Percentiles rank a stretch among this genome's conserved stretches.
phyloP scores from a whole-genome alignment of 441 rosid species.

The Metrosideros polymorpha region DNA sequence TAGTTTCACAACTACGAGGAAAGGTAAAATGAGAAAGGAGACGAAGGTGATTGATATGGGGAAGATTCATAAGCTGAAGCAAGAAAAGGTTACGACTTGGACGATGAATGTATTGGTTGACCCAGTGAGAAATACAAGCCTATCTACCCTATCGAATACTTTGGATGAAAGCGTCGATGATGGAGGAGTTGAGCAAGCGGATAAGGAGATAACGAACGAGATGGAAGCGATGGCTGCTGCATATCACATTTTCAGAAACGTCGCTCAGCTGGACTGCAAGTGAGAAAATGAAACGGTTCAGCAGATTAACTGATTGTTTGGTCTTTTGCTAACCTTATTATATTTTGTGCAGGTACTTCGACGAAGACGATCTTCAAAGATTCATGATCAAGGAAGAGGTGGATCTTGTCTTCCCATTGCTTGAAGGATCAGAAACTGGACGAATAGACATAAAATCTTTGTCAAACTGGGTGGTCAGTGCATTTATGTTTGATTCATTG shows the following conservation, averaged over 20 bases:
- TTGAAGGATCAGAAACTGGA: conserved; percentile 49
- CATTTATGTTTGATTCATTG: not conserved
- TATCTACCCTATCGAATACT: conserved; percentile 59
- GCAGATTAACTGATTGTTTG: not conserved
- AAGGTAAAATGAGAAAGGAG: conserved; percentile 27
- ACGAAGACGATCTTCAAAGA: conserved; percentile 55
- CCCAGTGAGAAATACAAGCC: conserved; percentile 58
- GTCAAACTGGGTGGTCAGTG: conserved; percentile 70
- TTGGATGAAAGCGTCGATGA: conserved; percentile 36
- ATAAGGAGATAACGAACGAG: conserved; percentile 68
- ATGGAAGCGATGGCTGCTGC: conserved; percentile 81
- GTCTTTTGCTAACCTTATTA: not conserved
- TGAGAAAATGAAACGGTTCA: conserved; percentile 11
- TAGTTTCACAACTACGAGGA: conserved; percentile 38
- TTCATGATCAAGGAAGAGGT: conserved; percentile 90
- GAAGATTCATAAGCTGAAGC: conserved; percentile 60
- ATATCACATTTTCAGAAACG: conserved; percentile 48
- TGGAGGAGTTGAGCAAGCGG: conserved; percentile 21
- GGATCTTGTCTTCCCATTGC: conserved; percentile 51
- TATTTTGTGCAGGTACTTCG: conserved; percentile 41
- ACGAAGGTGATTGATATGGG: conserved; percentile 72
- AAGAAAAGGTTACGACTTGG: conserved; percentile 83
- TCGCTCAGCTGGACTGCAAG: conserved; percentile 30
- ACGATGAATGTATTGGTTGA: conserved; percentile 83
- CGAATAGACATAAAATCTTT: conserved; percentile 44